Conservation (phyloP, 768 basidiomycete species). For the Neoboletus magnificus region DNA sequence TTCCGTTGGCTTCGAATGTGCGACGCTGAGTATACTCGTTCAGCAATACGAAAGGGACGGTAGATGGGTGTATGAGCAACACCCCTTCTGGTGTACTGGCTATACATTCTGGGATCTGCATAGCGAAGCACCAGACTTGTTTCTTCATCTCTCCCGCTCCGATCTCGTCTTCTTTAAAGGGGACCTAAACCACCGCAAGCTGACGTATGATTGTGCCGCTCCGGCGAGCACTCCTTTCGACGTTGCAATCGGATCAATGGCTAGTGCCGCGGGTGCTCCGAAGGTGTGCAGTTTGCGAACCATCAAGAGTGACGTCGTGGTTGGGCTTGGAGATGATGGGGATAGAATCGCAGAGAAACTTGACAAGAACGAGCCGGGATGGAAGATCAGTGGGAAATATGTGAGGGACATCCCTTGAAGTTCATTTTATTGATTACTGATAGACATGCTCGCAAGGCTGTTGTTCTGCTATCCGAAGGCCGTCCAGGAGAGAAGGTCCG, state of each 20-base stretch:
- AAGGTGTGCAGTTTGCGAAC: slow-evolving; percentile 84
- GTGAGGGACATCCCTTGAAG: slow-evolving; percentile 45
- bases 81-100: slow-evolving; percentile 95
- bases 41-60: slow-evolving; percentile 91
- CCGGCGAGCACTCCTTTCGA: slow-evolving; percentile 87
- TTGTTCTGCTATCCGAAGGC: slow-evolving; percentile 83
- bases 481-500: slow-evolving; percentile 85
- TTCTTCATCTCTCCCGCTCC: slow-evolving; percentile 85
- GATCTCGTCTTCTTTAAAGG: slow-evolving; percentile 96
- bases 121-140: slow-evolving; percentile 83
- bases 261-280: slow-evolving; percentile 82
- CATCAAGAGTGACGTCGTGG: slow-evolving; percentile 94
- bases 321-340: slow-evolving; percentile 69
- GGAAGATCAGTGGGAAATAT: slow-evolving; percentile 98
- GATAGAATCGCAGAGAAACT: slow-evolving; percentile 71
- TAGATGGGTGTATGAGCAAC: slow-evolving; percentile 92
- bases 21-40: slow-evolving; percentile 2
- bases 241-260: slow-evolving; percentile 89
- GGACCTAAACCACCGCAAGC: slow-evolving; percentile 88
- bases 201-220: slow-evolving; percentile 84
- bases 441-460: slow-evolving; percentile 49
- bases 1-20: neutral
- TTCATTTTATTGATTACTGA: slow-evolving; percentile 14
- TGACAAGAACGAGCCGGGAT: slow-evolving; percentile 85
- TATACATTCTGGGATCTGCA: slow-evolving; percentile 91